Evolutionary conservation across 148 eudicot species (phyloP), one percentile per base, ranked within the genome.

Genomic region (Polygonum maritimum): DNA sequence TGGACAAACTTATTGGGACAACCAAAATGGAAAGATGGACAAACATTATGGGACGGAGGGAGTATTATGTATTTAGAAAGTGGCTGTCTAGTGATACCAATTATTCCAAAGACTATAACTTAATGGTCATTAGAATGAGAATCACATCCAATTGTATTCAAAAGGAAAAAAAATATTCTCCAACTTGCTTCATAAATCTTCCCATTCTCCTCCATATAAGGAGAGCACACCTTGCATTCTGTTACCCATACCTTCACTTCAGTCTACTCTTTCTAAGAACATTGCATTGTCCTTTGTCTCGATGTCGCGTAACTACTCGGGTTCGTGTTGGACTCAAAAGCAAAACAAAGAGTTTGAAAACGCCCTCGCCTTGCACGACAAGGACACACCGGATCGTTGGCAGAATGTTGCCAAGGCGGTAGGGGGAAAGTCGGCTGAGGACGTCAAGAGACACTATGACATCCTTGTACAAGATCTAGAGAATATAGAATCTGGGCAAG

Each of bases 311-410:
- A 78, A 76, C 52, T 83, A 76, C 65, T 83, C 84, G 0, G 54
- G 79, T 51, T 80, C 85, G 6, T 78, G 83, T 0, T 87, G 91
- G 91, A 86, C 88, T 3, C 51, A 40, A 1, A 80, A 62, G 78
- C 87, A 88, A 16, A 86, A 88, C 86, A 88, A 86, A 81, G 81
- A 77, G 70, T 88, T 88, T n/a, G 91, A 88, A 67, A 83, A 78
- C 7, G 91, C 91, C 7, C 75, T 88, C 38, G 91, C 91, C 8
- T 38, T 54, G 57, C 86, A 73, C 31, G 86, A 84, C 78, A 82
- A 73, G 84, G 91, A 88, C 58, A 86, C 91, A 16, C 91, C 91
- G 0, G 91, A 88, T 72, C 84, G 91, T 22, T 88, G 87, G 87
- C 83, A 79, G 13, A 88, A 88, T 26, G 71, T 88, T 4, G 84